phyloP scores from a whole-genome alignment of 73 alveolate genomes.

The Paramecium bursaria region DNA sequence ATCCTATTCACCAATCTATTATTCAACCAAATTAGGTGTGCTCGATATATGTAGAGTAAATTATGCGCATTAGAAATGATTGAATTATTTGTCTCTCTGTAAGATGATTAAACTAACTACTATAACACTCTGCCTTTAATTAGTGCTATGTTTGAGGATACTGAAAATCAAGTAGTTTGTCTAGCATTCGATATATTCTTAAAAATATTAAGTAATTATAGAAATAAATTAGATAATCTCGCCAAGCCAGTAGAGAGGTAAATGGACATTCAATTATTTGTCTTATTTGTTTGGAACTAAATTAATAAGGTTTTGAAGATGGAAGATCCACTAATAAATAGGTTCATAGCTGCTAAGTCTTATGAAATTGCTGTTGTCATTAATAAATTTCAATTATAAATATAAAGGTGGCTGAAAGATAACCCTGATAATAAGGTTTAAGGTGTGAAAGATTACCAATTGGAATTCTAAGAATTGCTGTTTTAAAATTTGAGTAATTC shows the following conservation, averaged over 20 bases:
- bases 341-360: background rate
- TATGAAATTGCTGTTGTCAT: constrained; percentile 27
- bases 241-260: constrained; percentile 1
- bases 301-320: background rate
- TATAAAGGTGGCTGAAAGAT: background rate
- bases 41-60: constrained; percentile 29
- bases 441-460: too few species aligned
- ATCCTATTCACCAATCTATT: background rate
- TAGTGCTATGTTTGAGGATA: constrained; percentile 5
- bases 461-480: background rate
- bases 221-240: background rate
- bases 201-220: background rate
- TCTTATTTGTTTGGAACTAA: constrained; percentile 24
- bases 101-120: background rate
- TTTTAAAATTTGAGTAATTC: background rate
- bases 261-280: background rate
- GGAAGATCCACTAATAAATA: background rate
- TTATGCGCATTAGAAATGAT: constrained; percentile 44
- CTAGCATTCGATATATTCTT: constrained; percentile 5
- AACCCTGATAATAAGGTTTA: background rate
- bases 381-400: background rate
- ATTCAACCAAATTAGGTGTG: background rate
- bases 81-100: background rate
- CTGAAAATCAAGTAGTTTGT: constrained; percentile 9
- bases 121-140: background rate